A percentile compares a stretch with the other conserved stretches of the same genome.
Evolutionary conservation across 805 yeast species (phyloP).

Genomic region (Myxozyma melibiosi): DNA sequence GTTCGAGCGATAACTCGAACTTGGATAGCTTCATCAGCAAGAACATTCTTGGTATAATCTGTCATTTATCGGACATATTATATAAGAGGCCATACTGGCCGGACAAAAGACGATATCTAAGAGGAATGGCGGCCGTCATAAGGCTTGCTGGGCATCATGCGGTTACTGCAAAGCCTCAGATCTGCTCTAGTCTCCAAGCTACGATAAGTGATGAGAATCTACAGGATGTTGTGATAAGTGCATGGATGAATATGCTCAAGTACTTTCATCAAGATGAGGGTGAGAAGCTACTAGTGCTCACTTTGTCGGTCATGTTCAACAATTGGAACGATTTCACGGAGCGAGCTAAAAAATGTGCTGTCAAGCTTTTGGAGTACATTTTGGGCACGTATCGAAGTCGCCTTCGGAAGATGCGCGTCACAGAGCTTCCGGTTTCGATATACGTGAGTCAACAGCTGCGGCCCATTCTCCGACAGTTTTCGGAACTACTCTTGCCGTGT

Average conservation of each 20-base stretch:
- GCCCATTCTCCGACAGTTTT: constrained; percentile 3
- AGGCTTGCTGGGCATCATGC: constrained; percentile 56
- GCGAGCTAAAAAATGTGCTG: constrained; percentile 55
- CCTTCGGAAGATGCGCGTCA: constrained; percentile 33
- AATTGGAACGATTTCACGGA: constrained; percentile 58
- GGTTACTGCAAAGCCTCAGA: constrained; percentile 75
- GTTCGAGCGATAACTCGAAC: neutral
- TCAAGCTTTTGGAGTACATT: constrained; percentile 48
- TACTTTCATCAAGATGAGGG: constrained; percentile 60
- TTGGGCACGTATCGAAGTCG: neutral
- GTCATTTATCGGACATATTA: constrained; percentile 75
- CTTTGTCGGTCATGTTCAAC: constrained; percentile 73
- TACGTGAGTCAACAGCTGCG: constrained; percentile 17
- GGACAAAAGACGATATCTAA: constrained; percentile 69
- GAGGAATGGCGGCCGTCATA: constrained; percentile 72
- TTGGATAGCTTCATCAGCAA: constrained; percentile 53
- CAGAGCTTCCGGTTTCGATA: constrained; percentile 35
- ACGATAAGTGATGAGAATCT: constrained; percentile 66
- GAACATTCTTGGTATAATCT: constrained; percentile 73
- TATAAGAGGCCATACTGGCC: constrained; percentile 71
- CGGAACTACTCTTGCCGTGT: neutral
- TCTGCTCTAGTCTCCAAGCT: constrained; percentile 81
- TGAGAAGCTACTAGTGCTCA: constrained; percentile 68
- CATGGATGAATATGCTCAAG: constrained; percentile 65
- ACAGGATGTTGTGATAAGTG: constrained; percentile 61